These are phyloP conservation scores for Suhomyces taliae DNA, from an alignment of 1,139 yeast genomes.

Conservation along the genomic window DNA sequence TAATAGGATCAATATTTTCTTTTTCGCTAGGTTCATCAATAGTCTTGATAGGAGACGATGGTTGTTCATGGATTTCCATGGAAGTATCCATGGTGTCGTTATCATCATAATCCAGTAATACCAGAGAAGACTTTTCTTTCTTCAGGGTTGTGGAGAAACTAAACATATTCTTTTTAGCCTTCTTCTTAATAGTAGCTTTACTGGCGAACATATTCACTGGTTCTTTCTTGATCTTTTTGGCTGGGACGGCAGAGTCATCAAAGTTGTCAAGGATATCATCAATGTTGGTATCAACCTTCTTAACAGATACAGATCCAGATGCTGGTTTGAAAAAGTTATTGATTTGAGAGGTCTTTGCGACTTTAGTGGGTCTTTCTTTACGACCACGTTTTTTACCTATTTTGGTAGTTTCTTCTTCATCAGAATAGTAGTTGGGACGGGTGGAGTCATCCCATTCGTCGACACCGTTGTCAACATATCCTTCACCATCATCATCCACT, in stretches of 20 bases:
- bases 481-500: conserved; percentile 88
- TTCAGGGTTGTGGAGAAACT: conserved; percentile 30
- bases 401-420: conserved; percentile 44
- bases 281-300: conserved; percentile 36
- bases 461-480: conserved; percentile 88
- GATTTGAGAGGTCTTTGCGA: conserved; percentile 51
- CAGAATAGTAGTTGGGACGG: conserved; percentile 53
- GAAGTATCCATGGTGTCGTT: conserved; percentile 10
- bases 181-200: conserved; percentile 10
- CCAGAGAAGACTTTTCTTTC: conserved; percentile 16
- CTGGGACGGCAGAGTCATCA: conserved; percentile 22
- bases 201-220: conserved; percentile 9
- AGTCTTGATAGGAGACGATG: conserved; percentile 14
- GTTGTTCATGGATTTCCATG: conserved; percentile 13
- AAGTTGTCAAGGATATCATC: conserved; percentile 51
- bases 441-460: conserved; percentile 78
- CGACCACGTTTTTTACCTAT: conserved; percentile 30
- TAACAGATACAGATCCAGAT: conserved; percentile 31
- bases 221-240: conserved; percentile 21
- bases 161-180: conserved; percentile 19
- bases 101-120: conserved; percentile 3
- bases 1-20: conserved; percentile 9
- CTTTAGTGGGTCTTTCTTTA: conserved; percentile 39
- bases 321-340: conserved; percentile 54
- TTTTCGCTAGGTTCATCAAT: conserved; percentile 7